These are phyloP conservation scores for Malus hybrid DNA, from an alignment of 331 rosid genomes.

Conservation along the genomic window DNA sequence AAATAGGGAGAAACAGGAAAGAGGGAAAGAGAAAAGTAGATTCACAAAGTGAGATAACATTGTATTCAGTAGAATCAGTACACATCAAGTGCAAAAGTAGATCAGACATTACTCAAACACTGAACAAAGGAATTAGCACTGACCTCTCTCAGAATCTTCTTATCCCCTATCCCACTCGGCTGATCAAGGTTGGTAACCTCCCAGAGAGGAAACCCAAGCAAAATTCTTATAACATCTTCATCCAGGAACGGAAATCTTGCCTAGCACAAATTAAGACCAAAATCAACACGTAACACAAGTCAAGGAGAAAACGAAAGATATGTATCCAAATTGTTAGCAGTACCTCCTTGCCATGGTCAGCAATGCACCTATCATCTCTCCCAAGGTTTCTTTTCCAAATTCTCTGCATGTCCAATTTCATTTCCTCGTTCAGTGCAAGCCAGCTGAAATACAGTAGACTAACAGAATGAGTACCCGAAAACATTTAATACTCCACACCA, in stretches of 20 bases:
- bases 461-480: constrained; percentile 10
- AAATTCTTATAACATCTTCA: constrained; percentile 67
- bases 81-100: background rate
- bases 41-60: background rate
- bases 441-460: constrained; percentile 50
- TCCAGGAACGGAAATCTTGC: constrained; percentile 97
- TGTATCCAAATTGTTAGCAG: constrained; percentile 5
- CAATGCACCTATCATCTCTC: constrained; percentile 93
- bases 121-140: constrained; percentile 17
- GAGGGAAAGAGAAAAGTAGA: background rate
- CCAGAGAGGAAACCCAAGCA: constrained; percentile 80
- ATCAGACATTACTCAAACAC: background rate
- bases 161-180: constrained; percentile 86
- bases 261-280: constrained; percentile 24
- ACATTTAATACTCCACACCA: background rate
- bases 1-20: background rate
- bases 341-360: constrained; percentile 96
- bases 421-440: constrained; percentile 74
- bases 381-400: constrained; percentile 99
- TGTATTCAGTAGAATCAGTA: background rate
- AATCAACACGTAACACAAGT: constrained; percentile 5
- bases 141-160: constrained; percentile 88
- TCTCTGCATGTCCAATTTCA: constrained; percentile 94
- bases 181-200: constrained; percentile 81
- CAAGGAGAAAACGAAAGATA: background rate